These are phyloP conservation scores for Peronospora farinosa DNA, from an alignment of 352 stramenopile genomes.

Conservation along the genomic window DNA sequence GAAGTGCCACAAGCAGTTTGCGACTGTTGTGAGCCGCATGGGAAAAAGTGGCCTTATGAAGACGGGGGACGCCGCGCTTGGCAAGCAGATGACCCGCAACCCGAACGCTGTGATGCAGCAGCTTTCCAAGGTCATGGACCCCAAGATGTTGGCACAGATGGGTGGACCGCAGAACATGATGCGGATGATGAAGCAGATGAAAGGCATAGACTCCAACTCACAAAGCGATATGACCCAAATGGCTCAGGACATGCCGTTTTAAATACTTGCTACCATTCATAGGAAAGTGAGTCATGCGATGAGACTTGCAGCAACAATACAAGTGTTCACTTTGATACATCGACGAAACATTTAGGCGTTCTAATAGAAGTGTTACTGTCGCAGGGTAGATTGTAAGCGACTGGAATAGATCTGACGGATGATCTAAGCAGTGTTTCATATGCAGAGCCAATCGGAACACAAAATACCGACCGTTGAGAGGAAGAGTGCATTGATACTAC, in stretches of 20 bases:
- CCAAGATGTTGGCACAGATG: conserved; percentile 89
- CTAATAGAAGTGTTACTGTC: conserved; percentile 4
- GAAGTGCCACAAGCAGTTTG: conserved; percentile 94
- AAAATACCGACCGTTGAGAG: too few relatives aligned
- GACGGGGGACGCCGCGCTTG: conserved; percentile 76
- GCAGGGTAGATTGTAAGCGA: not conserved
- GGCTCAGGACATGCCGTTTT: conserved; percentile 64
- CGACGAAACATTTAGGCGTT: conserved; percentile 12
- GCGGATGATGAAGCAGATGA: conserved; percentile 94
- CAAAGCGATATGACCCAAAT: conserved; percentile 80
- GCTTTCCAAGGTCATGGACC: conserved; percentile 91
- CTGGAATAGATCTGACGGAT: conserved; percentile 14
- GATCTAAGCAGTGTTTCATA: too few relatives aligned
- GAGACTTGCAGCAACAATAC: conserved; percentile 14
- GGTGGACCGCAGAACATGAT: conserved; percentile 82
- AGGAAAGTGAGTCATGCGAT: conserved; percentile 15
- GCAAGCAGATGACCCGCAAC: conserved; percentile 95
- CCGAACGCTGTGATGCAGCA: conserved; percentile 95
- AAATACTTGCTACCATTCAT: conserved; percentile 14
- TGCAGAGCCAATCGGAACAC: too few relatives aligned
- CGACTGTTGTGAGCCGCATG: conserved; percentile 93
- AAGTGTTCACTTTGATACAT: conserved; percentile 22
- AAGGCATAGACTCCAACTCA: conserved; percentile 68
- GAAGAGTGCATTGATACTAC: too few relatives aligned
- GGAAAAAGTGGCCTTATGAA: conserved; percentile 94